Evolutionary conservation across 2,329 filamentous ascomycete genomes (phyloP).

Genomic region (Trichothecium sympodiale): DNA sequence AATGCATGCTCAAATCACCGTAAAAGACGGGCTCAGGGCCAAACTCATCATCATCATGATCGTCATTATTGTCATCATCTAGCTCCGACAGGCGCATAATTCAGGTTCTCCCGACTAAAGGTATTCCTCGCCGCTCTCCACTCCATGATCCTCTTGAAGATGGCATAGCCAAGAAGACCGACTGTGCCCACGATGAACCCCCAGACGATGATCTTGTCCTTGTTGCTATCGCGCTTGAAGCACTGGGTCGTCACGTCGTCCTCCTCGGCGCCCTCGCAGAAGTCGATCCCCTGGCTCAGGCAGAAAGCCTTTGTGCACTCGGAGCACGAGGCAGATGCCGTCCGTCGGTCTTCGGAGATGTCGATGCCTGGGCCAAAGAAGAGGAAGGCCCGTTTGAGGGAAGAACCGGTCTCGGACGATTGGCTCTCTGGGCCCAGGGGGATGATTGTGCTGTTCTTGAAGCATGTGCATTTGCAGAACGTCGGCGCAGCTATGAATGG

Average conservation of each 20-base stretch:
- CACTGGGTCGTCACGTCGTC: conserved; percentile 52
- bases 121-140: conserved; percentile 18
- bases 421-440: conserved; percentile 38
- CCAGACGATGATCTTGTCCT: conserved; percentile 57
- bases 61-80: conserved; percentile 1
- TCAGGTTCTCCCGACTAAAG: conserved; percentile 14
- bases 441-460: conserved; percentile 59
- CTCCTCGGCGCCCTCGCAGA: conserved; percentile 51
- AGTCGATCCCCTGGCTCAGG: conserved; percentile 46
- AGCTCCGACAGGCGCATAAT: conserved; percentile 17
- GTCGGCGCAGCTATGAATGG: conserved; percentile 40
- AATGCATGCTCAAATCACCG: too few relatives aligned
- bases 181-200: conserved; percentile 48
- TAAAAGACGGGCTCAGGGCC: too few relatives aligned
- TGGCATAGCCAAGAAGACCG: conserved; percentile 50
- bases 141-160: conserved; percentile 36
- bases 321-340: conserved; percentile 32
- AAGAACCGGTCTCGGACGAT: conserved; percentile 12
- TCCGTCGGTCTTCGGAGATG: conserved; percentile 5
- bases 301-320: conserved; percentile 57
- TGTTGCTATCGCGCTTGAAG: conserved; percentile 56
- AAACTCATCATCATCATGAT: neutral
- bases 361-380: conserved; percentile 2
- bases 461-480: conserved; percentile 62
- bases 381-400: conserved; percentile 8